A percentile compares a stretch with the other conserved stretches of the same genome.
phyloP scores from a whole-genome alignment of 2,329 filamentous ascomycete species.

The Scedosporium minutisporum region DNA sequence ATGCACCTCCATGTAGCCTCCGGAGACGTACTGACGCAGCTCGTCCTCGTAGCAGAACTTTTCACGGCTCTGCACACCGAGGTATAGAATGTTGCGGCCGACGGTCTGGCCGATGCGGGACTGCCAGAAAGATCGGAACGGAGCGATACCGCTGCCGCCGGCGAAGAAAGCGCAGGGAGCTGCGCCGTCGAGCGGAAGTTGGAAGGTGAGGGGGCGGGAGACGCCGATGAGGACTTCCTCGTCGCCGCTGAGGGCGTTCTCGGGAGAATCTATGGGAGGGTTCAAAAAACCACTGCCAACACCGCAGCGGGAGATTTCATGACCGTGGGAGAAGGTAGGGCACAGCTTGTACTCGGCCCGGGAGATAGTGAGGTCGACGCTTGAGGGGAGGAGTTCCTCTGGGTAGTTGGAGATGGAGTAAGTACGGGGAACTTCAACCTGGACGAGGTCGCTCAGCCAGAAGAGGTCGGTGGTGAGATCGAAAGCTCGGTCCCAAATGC shows the following conservation, averaged over 20 bases:
- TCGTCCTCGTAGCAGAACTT: constrained; percentile 42
- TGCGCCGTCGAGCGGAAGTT: constrained; percentile 38
- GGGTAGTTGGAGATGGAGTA: constrained; percentile 43
- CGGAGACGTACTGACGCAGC: constrained; percentile 33
- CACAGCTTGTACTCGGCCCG: constrained; percentile 40
- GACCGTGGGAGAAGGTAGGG: constrained; percentile 26
- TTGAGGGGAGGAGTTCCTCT: constrained; percentile 39
- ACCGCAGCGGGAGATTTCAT: constrained; percentile 27
- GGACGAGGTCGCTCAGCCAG: constrained; percentile 37
- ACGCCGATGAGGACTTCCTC: constrained; percentile 43
- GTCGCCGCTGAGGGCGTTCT: constrained; percentile 28
- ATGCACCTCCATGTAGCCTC: constrained; percentile 41
- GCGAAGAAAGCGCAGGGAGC: constrained; percentile 44
- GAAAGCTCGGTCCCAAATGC: constrained; percentile 42
- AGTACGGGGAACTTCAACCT: constrained; percentile 39
- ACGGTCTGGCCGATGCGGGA: constrained; percentile 29
- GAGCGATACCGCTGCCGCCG: constrained; percentile 42
- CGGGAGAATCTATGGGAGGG: constrained; percentile 27
- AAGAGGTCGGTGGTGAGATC: constrained; percentile 28
- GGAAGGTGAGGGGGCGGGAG: constrained; percentile 40
- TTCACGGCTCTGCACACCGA: constrained; percentile 42
- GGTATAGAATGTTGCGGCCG: constrained; percentile 37
- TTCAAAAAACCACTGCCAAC: constrained; percentile 47
- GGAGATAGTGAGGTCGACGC: constrained; percentile 41
- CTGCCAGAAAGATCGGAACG: constrained; percentile 46